phyloP scores from a whole-genome alignment of 2,329 filamentous ascomycete genomes.

The Aspergillus quadrilineatus region DNA sequence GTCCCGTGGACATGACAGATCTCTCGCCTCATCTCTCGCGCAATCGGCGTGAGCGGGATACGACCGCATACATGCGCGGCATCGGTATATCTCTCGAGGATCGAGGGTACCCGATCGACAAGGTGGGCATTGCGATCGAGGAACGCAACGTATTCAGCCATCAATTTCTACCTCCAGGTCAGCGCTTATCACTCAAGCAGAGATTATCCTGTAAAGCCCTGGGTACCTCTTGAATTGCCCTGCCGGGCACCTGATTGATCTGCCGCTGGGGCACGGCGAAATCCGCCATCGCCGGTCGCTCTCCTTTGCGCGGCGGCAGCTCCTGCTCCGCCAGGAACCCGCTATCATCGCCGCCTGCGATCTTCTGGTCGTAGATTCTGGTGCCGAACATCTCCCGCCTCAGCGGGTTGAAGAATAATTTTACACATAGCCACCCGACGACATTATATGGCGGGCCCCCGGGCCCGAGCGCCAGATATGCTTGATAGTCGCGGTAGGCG shows the following conservation, averaged over 20 bases:
- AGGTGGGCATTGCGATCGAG: conserved; percentile 29
- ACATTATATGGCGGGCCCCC: conserved; percentile 39
- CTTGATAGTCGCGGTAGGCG: conserved; percentile 36
- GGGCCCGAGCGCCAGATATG: conserved; percentile 37
- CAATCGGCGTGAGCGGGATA: conserved; percentile 20
- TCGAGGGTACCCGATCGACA: conserved; percentile 26
- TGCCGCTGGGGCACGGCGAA: conserved; percentile 34
- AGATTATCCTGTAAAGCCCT: background rate
- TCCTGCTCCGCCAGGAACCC: conserved; percentile 11
- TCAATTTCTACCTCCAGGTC: conserved; percentile 24
- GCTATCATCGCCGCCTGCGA: conserved; percentile 20
- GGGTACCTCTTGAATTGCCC: conserved; percentile 23
- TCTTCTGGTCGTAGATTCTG: conserved; percentile 25
- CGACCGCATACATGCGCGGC: conserved; percentile 29
- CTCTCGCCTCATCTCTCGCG: conserved; percentile 58
- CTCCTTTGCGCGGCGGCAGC: conserved; percentile 6
- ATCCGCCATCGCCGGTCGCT: conserved; percentile 26
- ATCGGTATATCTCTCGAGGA: conserved; percentile 26
- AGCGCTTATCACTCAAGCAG: background rate
- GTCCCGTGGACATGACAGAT: conserved; percentile 75
- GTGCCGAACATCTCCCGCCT: conserved; percentile 31
- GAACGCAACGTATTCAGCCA: conserved; percentile 23
- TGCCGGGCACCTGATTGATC: conserved; percentile 25
- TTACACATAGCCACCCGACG: conserved; percentile 35
- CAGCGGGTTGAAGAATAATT: conserved; percentile 26